phyloP scores from a whole-genome alignment of 2,329 filamentous ascomycete genomes.

The Fusarium transvaalense region DNA sequence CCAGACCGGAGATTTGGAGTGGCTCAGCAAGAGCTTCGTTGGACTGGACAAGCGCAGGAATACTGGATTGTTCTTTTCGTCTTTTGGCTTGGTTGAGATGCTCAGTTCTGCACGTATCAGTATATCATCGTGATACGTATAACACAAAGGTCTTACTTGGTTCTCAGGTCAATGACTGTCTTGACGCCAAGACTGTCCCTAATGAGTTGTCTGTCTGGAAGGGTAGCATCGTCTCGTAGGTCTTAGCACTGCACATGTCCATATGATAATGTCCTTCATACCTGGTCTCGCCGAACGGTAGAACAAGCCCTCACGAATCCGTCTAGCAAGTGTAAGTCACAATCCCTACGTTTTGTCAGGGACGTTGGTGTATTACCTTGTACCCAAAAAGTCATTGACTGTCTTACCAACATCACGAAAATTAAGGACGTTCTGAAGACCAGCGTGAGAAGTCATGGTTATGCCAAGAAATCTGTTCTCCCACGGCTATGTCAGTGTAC shows the following conservation, averaged over 20 bases:
- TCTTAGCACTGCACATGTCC: slow-evolving; percentile 20
- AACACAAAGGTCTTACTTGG: slow-evolving; percentile 66
- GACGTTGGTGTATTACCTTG: slow-evolving; percentile 58
- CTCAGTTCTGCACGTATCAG: slow-evolving; percentile 69
- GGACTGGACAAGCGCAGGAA: slow-evolving; percentile 54
- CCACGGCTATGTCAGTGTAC: neutral
- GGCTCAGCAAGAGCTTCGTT: slow-evolving; percentile 67
- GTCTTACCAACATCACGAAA: slow-evolving; percentile 81
- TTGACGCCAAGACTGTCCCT: slow-evolving; percentile 71
- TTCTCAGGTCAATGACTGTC: slow-evolving; percentile 83
- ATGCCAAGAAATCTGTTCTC: slow-evolving; percentile 16
- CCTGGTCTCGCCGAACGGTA: slow-evolving; percentile 76
- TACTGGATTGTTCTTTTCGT: slow-evolving; percentile 61
- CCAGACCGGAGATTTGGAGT: slow-evolving; percentile 71
- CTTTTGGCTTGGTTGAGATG: slow-evolving; percentile 76
- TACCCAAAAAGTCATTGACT: slow-evolving; percentile 70
- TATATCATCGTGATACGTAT: neutral
- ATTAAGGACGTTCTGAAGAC: slow-evolving; percentile 67
- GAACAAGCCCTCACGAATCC: slow-evolving; percentile 71
- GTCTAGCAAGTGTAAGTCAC: slow-evolving; percentile 47
- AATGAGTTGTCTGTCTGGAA: slow-evolving; percentile 71
- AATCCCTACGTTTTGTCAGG: neutral
- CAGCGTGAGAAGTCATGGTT: slow-evolving; percentile 34
- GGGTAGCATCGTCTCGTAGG: slow-evolving; percentile 75
- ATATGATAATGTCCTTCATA: slow-evolving; percentile 44